Percentiles rank a stretch among this genome's conserved stretches.
Evolutionary conservation across 2,329 filamentous ascomycete species (phyloP).

Genomic region (Botryotinia narcissicola): DNA sequence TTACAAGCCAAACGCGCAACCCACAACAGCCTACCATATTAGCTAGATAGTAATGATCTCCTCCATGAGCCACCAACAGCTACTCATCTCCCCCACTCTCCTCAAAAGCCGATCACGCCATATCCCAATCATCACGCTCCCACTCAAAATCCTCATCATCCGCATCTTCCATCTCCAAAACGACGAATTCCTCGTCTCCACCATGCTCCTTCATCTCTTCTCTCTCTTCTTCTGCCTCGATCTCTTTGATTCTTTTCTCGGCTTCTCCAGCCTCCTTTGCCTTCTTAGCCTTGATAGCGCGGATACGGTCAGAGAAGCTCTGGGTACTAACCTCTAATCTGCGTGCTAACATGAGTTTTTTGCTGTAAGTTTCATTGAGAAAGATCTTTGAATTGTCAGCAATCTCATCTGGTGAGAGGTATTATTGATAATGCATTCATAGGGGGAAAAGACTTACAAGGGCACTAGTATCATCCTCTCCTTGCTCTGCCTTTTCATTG

Average conservation of each 20-base stretch:
- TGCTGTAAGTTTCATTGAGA: not conserved
- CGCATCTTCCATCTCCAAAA: not conserved
- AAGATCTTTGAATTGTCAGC: not conserved
- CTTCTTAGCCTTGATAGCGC: not conserved
- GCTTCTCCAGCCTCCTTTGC: not conserved
- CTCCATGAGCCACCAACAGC: not conserved
- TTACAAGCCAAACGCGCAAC: not conserved
- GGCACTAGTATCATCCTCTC: not conserved
- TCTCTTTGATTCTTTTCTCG: not conserved
- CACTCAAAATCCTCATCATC: not conserved
- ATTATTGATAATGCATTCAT: too few species aligned
- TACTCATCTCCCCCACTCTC: accelerated
- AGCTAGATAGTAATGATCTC: not conserved
- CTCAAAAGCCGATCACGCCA: not conserved
- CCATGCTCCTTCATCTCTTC: not conserved
- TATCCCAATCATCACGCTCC: not conserved
- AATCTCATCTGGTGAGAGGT: accelerated
- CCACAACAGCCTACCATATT: too few species aligned
- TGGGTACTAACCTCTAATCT: not conserved
- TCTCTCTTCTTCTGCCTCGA: not conserved
- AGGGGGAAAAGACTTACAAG: not conserved
- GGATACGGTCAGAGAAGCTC: not conserved
- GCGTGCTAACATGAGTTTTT: not conserved
- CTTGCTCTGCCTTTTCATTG: not conserved
- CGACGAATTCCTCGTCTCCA: not conserved